Evolutionary conservation across 257 asterid species (phyloP), one percentile per base, ranked within the genome.

Genomic region (Solanum habrochaites): DNA sequence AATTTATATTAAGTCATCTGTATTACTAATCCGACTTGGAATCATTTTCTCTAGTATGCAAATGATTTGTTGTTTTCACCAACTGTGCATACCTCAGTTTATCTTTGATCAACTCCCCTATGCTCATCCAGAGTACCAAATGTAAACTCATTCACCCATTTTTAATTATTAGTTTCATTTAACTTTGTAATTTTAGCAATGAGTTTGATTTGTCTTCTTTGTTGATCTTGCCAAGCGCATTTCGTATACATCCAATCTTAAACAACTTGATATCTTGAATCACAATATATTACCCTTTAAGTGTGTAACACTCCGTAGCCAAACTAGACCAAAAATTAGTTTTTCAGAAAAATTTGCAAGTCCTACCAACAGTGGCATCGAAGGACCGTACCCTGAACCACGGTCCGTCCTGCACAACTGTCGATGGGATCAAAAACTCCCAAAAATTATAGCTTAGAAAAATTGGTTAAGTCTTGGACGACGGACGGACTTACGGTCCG

Each of bases 1-100:
- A 86, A 66, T 14, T 77, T 58, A 75, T 88, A 78, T 85, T 88
- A 71, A 84, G 39, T 35, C 25, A 20, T 0, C 10, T 77, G 4
- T 5, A 23, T 85, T 73, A 70, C 80, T 35, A 66, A 49, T 43
- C 49, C 80, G 14, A 75, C 21, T 78, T 85, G 8, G 83, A 88
- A 42, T 86, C 88, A 37, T 39, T 88, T 23, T 88, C 90, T 66
- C 32, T 67, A 32, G 88, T 88, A 2, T 66, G 31, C 77, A 85
- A 88, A 23, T 67, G 29, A 12, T 85, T 88, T 39, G 64, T 64
- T 67, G 6, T 69, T 18, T 82, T 88, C 74, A 64, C 90, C 10
- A 88, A 85, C 47, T 60, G 74, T 43, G 31, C 85, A 37, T 69
- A 66, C 10, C 25, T 4, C 66, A 40, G 9, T n/a, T 88, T 78